These are phyloP conservation scores for Globisporangium canariense DNA, from an alignment of 352 stramenopile genomes.

Conservation along the genomic window DNA sequence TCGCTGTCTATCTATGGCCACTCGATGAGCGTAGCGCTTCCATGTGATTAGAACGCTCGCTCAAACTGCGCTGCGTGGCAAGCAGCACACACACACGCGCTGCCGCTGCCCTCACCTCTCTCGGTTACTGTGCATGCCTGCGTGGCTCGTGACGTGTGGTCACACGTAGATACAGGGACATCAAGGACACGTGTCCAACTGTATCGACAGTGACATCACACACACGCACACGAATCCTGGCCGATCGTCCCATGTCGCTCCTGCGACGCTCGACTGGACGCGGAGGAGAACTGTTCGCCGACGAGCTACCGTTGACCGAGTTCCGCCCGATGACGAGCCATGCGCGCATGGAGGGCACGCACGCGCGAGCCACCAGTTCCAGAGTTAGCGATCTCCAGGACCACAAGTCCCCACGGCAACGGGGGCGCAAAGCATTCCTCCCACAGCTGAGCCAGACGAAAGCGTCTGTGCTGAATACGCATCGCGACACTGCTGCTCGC, in stretches of 20 bases:
- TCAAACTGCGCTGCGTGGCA: too few relatives aligned
- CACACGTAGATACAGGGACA: not conserved
- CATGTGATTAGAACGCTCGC: too few relatives aligned
- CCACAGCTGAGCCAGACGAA: conserved; percentile 22
- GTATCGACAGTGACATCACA: not conserved
- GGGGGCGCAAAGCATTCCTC: conserved; percentile 19
- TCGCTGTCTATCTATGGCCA: too few relatives aligned
- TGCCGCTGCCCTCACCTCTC: too few relatives aligned
- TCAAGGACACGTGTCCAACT: not conserved
- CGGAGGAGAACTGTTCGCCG: not conserved
- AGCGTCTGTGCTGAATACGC: conserved; percentile 10
- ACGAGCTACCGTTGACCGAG: conserved; percentile 2
- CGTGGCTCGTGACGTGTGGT: too few relatives aligned
- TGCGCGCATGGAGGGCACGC: conserved; percentile 21
- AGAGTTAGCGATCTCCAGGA: not conserved
- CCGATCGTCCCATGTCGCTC: conserved; percentile 12
- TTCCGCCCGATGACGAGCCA: conserved; percentile 27
- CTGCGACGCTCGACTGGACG: conserved; percentile 17
- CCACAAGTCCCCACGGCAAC: conserved; percentile 4
- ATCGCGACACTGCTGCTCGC: not conserved
- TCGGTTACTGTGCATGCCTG: too few relatives aligned
- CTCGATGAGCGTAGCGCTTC: too few relatives aligned
- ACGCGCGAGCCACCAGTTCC: not conserved
- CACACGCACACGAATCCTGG: not conserved
- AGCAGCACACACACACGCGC: too few relatives aligned